Conservation (phyloP, 176 grass and related monocot genomes). For the Hordeum vulgare region MorexV3_pseudomolecules_assembly NC_058521.1:46655368-46655867, state of each 20-base stretch:
- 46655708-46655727: conserved; percentile 29
- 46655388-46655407: neutral
- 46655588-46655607: conserved; percentile 42
- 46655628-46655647: conserved; percentile 40
- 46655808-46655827: neutral
- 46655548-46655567: neutral
- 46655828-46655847: neutral
- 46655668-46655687: conserved; percentile 62
- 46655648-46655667: conserved; percentile 57
- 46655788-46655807: neutral
- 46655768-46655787: conserved; percentile 46
- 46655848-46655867: neutral
- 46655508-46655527: neutral
- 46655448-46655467: conserved; percentile 11
- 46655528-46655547: neutral
- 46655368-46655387: neutral
- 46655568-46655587: conserved; percentile 20
- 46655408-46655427: conserved; percentile 15
- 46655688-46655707: neutral
- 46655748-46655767: conserved; percentile 53
- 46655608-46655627: conserved; percentile 40
- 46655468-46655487: neutral
- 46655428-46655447: conserved; percentile 12
- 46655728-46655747: conserved; percentile 62
- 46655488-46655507: neutral